Conservation (phyloP, 2,329 filamentous ascomycete species). For the Cordyceps cicadae region DNA sequence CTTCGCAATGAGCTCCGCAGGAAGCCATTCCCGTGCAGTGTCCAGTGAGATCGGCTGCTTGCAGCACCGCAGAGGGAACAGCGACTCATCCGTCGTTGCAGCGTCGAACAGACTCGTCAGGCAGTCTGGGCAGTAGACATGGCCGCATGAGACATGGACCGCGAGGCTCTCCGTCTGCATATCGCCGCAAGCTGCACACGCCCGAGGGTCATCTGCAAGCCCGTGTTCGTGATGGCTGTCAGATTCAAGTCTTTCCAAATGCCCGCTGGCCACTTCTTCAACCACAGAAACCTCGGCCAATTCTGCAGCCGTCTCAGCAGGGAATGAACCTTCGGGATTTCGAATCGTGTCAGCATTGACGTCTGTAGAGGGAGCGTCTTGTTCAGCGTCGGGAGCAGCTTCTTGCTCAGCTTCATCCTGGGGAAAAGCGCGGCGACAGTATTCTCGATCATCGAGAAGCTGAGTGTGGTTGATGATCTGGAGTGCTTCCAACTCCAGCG, state of each 20-base stretch:
- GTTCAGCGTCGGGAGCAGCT: background rate
- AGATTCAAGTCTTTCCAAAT: too few species aligned
- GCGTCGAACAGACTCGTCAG: background rate
- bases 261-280: too few species aligned
- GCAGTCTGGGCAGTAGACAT: background rate
- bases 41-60: background rate
- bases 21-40: background rate
- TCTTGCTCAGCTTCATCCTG: background rate
- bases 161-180: background rate
- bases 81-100: background rate
- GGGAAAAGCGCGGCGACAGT: background rate
- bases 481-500: background rate
- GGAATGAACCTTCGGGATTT: background rate
- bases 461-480: background rate
- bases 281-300: too few species aligned
- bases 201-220: too few species aligned
- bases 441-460: background rate
- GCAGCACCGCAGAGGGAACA: background rate
- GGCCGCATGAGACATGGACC: background rate
- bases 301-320: background rate
- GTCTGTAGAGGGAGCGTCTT: background rate
- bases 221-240: too few species aligned
- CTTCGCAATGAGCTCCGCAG: background rate
- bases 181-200: background rate
- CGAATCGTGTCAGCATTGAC: background rate